Base-by-base conservation (phyloP, 371 early-diverging fungal genomes). In the Rhizopus sp. region DNA sequence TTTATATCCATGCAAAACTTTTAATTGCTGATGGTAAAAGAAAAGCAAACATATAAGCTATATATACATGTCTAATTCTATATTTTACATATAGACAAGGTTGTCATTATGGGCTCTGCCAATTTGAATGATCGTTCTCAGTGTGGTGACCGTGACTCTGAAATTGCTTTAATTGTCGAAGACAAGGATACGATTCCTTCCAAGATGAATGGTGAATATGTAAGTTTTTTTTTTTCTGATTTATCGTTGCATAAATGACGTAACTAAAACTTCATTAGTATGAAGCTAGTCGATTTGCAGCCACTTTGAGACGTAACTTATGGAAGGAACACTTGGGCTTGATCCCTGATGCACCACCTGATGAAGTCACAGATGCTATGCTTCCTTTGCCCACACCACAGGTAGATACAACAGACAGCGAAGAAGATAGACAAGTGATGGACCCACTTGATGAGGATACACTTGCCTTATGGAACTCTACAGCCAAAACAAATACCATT, bases 91-190 rank as follows among this genome's bases (percentile, higher is more conserved):
- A 12, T 55, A 77, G 94, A 93, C 64, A 81, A 81, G 12, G 75
- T 79, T 35, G 89, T 90, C 38, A 83, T 97, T 50, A 85, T 91
- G 76, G 97, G 97, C 17, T 92, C 92, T 16, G 92, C 95, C 55
- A 96, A 96, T 73, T 77, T 96, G 64, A 97, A 97, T 71, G 94
- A 93, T 71, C 90, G 97, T 8, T 93, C 93, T 4, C 89, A 93
- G 76, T 72, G 86, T 42, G 97, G 97, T 51, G 84, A 86, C 66
- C 90, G 94, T 60, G 97, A 97, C 63, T 92, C 94, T 17, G 97
- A 97, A 72, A 85, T 95, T 46, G 93, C 93, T 29, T 78, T 92
- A 53, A 54, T 93, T 17, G 80, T 94, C 23, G 91, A 92, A 68
- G 95, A 94, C 63, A 68, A 84, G 13, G 81, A 84, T 29, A 75